Evolutionary conservation across 2,329 filamentous ascomycete genomes (phyloP), one percentile per base, ranked within the genome.

Genomic region (Colletotrichum paranaense): DNA sequence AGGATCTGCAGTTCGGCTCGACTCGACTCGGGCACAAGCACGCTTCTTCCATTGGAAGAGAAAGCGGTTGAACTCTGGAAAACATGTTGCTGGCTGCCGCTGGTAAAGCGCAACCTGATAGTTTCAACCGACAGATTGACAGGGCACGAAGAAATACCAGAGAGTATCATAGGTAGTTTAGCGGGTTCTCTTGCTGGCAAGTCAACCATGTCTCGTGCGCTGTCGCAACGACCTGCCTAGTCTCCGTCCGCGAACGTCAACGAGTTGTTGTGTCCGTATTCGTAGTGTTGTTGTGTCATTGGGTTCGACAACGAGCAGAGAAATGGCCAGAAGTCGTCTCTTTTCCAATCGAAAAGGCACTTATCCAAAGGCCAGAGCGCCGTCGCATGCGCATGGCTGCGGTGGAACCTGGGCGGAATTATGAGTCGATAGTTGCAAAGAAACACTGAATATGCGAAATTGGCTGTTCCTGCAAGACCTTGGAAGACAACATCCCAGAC

Each of bases 391-490:
- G 22, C 49, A 55, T 35, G 24, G n/a, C 62, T 42, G 35, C 30
- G 35, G 19, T 53, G 49, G 19, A 68, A 62, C 49, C 28, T 56
- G 14, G 49, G 11, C 7, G 35, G 26, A 19, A 22, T 22, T 53
- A 22, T 53, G 26, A 58, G 24, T 19, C 56, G 42, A 67, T 52
- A 32, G 22, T 58, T 56, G 30, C 52, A 26, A 30, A 30, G 49
- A 14, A 9, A 32, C 64, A 14, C 49, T 59, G 55, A 22, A 26
- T 42, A 35, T 65, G 24, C 46, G 28, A 62, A 24, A 46, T 63
- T 49, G 62, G 59, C 49, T 32, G 4, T 56, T 68, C 49, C 52
- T 69, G 60, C 30, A 35, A 66, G 42, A 42, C 64, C 26, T 35
- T 52, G 62, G 32, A 57, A 38, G 46, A 42, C 49, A 49, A 24